Evolutionary conservation across 2,329 filamentous ascomycete genomes (phyloP).

Genomic region (Sarocladium brachiariae): DNA sequence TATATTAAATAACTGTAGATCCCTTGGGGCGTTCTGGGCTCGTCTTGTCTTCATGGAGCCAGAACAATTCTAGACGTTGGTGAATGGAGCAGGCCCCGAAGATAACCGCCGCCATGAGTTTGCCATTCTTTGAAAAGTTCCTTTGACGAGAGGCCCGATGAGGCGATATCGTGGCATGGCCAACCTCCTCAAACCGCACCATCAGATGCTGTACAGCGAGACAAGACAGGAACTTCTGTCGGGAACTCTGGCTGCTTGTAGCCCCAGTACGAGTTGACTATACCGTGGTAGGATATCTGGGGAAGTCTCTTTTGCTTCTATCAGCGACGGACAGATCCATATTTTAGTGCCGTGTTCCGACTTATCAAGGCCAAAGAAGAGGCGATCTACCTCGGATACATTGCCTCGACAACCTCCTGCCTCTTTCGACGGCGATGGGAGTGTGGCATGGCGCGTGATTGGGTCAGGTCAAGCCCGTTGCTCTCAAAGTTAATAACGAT

Average conservation of each 20-base stretch:
- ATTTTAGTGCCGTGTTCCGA: neutral
- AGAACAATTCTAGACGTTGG: neutral
- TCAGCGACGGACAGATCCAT: neutral
- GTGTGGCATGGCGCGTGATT: neutral
- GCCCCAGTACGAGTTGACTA: neutral
- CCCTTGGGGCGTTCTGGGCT: neutral
- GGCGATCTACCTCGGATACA: neutral
- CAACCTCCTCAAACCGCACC: neutral
- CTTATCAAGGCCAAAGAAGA: neutral
- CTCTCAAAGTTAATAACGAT: too few relatives aligned
- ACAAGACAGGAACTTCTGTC: slow-evolving; percentile 4
- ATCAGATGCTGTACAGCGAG: neutral
- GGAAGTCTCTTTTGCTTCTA: neutral
- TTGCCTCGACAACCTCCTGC: neutral
- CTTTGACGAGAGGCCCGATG: neutral
- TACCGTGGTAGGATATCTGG: neutral
- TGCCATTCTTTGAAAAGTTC: neutral
- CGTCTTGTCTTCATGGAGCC: neutral
- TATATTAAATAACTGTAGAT: neutral
- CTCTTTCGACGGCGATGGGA: neutral
- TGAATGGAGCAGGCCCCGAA: neutral
- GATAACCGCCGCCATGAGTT: neutral
- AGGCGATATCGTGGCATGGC: neutral
- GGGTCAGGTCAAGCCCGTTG: too few relatives aligned
- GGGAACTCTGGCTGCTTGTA: neutral